Conservation (phyloP, 2,329 filamentous ascomycete genomes). For the Penicillium sp. region DNA sequence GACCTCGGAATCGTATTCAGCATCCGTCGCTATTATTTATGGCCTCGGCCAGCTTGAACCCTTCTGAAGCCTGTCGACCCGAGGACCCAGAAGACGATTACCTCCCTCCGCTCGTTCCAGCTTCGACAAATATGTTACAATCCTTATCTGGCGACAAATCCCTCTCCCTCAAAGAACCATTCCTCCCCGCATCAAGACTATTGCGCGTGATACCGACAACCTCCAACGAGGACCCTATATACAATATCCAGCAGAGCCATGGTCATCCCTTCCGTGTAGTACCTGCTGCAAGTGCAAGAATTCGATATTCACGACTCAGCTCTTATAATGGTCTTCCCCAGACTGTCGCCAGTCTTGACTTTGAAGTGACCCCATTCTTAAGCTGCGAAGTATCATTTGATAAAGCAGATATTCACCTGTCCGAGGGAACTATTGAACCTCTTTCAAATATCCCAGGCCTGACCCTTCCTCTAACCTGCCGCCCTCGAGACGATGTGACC, state of each 20-base stretch:
- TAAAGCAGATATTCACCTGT: slow-evolving; percentile 47
- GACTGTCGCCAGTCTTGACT: slow-evolving; percentile 54
- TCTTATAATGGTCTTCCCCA: slow-evolving; percentile 45
- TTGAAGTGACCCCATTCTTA: slow-evolving; percentile 55
- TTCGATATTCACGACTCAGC: slow-evolving; percentile 54
- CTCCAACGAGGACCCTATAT: slow-evolving; percentile 48
- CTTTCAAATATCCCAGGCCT: slow-evolving; percentile 39
- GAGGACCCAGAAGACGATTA: slow-evolving; percentile 49
- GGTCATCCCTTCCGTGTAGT: slow-evolving; percentile 55
- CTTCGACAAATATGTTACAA: slow-evolving; percentile 59
- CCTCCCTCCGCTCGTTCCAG: slow-evolving; percentile 53
- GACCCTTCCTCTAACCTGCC: slow-evolving; percentile 41
- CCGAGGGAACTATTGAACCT: slow-evolving; percentile 48
- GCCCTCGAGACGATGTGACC: slow-evolving; percentile 57
- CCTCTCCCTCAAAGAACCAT: slow-evolving; percentile 48
- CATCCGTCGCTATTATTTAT: slow-evolving; percentile 58
- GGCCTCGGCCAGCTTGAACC: slow-evolving; percentile 47
- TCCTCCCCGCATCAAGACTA: slow-evolving; percentile 58
- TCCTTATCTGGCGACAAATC: slow-evolving; percentile 52
- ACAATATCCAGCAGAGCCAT: slow-evolving; percentile 54
- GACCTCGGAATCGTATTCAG: slow-evolving; percentile 53
- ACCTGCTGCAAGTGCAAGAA: slow-evolving; percentile 55
- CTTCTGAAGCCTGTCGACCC: slow-evolving; percentile 39
- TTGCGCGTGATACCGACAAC: slow-evolving; percentile 56
- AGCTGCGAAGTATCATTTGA: slow-evolving; percentile 51